Evolutionary conservation across 1,284 basidiomycete species (phyloP).

Genomic region (Boletus sp.): DNA sequence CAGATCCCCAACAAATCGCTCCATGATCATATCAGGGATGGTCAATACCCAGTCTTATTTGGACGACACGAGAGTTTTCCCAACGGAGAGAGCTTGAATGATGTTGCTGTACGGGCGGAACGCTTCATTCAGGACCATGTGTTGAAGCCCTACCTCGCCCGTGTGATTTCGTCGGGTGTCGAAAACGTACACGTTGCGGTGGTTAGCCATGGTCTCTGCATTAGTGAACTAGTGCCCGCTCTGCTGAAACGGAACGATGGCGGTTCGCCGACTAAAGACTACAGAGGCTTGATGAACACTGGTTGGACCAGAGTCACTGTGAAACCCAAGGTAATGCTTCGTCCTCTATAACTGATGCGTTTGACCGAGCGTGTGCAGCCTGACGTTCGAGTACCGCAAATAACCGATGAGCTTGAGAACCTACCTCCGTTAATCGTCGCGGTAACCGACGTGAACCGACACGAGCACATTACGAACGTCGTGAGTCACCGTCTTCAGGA

Average conservation of each 20-base stretch:
- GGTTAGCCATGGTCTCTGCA: conserved; percentile 79
- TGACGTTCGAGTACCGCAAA: conserved; percentile 27
- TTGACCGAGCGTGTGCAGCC: conserved; percentile 25
- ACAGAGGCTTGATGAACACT: conserved; percentile 62
- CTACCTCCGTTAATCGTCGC: conserved; percentile 39
- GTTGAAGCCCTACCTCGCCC: conserved; percentile 50
- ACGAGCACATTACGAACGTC: conserved; percentile 52
- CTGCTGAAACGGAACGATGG: conserved; percentile 44
- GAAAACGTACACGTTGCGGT: conserved; percentile 58
- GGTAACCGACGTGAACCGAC: conserved; percentile 51
- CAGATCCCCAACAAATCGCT: conserved; percentile 36
- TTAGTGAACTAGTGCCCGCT: conserved; percentile 58
- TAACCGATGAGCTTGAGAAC: conserved; percentile 22
- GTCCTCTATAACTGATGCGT: not conserved
- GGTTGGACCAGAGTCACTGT: conserved; percentile 64
- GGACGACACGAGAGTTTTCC: conserved; percentile 58
- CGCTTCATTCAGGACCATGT: conserved; percentile 57
- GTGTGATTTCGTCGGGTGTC: conserved; percentile 37
- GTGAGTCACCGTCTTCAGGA: conserved; percentile 38
- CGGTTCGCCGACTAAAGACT: conserved; percentile 33
- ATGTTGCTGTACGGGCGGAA: conserved; percentile 60
- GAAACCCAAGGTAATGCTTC: conserved; percentile 40
- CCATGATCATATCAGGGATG: conserved; percentile 48
- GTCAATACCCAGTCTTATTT: conserved; percentile 48
- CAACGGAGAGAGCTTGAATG: conserved; percentile 70